Base-by-base conservation (phyloP, 169 alveolate genomes). In the Plasmodium falciparum region DNA sequence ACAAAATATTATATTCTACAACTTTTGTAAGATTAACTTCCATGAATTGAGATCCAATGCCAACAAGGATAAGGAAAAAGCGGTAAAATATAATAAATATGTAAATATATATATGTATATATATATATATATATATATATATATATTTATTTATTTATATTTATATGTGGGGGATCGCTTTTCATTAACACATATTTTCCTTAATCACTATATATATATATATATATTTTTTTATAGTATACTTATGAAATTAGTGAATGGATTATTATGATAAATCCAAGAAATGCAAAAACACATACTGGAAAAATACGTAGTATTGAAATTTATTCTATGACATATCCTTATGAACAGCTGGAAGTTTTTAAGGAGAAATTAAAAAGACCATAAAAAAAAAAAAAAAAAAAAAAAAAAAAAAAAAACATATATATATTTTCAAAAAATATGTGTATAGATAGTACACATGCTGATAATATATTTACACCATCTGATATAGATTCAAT, bases 251-350 rank as follows among this genome's bases (percentile, higher is more conserved):
- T 76, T 29, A 63, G 76, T 9, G 89, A 76, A 50, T 65, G 78
- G 76, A 22, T 56, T 7, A 65, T 76, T 65, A 12, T 65, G 71
- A 76, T 76, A 9, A 47, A 63, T 17, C 52, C 24, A 22, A 76
- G 67, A 49, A 33, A 15, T 13, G 71, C 78, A 39, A 8, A 20
- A 45, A 49, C 22, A 59, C 52, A 76, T 22, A 24, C n/a, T 0
- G 76, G 67, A 43, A 76, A 76, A 76, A 76, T 76, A 22, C 65
- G 65, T 29, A 12, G 63, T 33, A 49, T 76, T 33, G 45, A 22
- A 52, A 76, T 76, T 47, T 76, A 65, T 52, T 63, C 89, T 17
- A 76, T 65, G 89, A 76, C 78, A n/a, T 76, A 39, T 26, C 89
- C 89, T n/a, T 47, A 49, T 63, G 50, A 45, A 52, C 74, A 65